phyloP scores from a whole-genome alignment of 768 basidiomycete genomes.

The Daedaleopsis nitida region DNA sequence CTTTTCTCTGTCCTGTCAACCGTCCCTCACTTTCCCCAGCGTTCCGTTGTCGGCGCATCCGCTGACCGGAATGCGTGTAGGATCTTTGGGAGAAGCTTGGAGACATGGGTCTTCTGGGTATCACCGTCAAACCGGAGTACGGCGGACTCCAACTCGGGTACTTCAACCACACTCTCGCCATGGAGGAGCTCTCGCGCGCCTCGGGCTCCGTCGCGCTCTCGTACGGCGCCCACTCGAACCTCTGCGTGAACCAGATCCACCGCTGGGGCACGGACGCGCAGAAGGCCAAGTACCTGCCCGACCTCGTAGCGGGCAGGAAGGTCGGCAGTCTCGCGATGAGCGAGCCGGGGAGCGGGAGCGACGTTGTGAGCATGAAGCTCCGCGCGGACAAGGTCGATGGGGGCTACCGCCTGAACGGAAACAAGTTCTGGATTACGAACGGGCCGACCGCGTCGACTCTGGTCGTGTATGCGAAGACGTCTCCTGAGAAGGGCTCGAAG shows the following conservation, averaged over 20 bases:
- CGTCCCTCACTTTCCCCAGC: not conserved
- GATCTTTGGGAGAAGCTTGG: constrained; percentile 90
- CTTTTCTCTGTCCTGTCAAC: too few species aligned
- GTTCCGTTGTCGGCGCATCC: not conserved
- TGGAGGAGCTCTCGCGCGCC: constrained; percentile 91
- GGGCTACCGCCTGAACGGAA: constrained; percentile 83
- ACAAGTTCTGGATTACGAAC: constrained; percentile 98
- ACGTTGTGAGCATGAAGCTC: constrained; percentile 93
- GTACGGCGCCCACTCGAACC: constrained; percentile 90
- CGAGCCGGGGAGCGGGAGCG: constrained; percentile 88
- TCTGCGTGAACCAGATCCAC: constrained; percentile 73
- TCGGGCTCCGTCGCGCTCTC: constrained; percentile 93
- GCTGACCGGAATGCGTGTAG: constrained; percentile 37
- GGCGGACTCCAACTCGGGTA: constrained; percentile 86
- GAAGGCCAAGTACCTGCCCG: constrained; percentile 82
- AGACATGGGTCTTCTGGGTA: constrained; percentile 88
- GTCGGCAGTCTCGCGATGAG: constrained; percentile 95
- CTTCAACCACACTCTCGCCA: constrained; percentile 85
- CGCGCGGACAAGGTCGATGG: constrained; percentile 77
- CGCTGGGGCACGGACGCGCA: constrained; percentile 83
- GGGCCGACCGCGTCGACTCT: constrained; percentile 89
- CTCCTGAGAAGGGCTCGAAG: constrained; percentile 74
- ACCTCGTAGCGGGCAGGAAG: constrained; percentile 76
- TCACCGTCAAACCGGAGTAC: constrained; percentile 79
- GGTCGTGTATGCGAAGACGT: constrained; percentile 91